phyloP scores from a whole-genome alignment of 352 stramenopile species.

The Peronospora belbahrii region DNA sequence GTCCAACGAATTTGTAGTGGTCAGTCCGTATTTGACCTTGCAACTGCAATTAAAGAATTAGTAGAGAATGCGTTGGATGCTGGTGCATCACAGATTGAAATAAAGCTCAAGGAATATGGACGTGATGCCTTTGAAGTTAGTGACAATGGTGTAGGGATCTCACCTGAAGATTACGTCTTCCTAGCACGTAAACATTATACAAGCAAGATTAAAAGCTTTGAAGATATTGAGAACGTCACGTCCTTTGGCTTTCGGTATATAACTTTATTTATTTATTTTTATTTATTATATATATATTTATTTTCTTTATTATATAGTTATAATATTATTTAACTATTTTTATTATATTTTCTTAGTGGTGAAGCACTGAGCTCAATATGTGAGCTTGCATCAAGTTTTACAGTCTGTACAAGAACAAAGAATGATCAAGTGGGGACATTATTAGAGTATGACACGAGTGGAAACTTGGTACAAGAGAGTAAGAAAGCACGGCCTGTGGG shows the following conservation, averaged over 20 bases:
- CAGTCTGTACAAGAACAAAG: constrained; percentile 82
- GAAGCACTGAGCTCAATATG: constrained; percentile 95
- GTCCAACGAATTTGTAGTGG: constrained; percentile 76
- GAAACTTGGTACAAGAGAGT: constrained; percentile 43
- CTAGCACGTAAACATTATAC: constrained; percentile 92
- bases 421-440: constrained; percentile 67
- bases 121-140: constrained; percentile 91
- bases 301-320: no score
- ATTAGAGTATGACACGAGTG: constrained; percentile 78
- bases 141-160: constrained; percentile 92
- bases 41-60: constrained; percentile 96
- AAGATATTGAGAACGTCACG: constrained; percentile 86
- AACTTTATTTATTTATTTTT: not conserved
- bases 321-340: not conserved
- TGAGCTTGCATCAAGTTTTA: constrained; percentile 81
- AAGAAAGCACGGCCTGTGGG: constrained; percentile 73
- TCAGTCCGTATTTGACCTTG: constrained; percentile 93
- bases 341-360: constrained; percentile 37
- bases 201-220: constrained; percentile 93
- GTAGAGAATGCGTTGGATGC: constrained; percentile 90
- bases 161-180: constrained; percentile 53
- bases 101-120: constrained; percentile 90
- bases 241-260: constrained; percentile 91
- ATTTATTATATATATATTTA: constrained; percentile 1
- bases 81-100: constrained; percentile 64